Evolutionary conservation across 2,329 filamentous ascomycete genomes (phyloP), one percentile per base, ranked within the genome.

Genomic region (Leptographium galeiforme): DNA sequence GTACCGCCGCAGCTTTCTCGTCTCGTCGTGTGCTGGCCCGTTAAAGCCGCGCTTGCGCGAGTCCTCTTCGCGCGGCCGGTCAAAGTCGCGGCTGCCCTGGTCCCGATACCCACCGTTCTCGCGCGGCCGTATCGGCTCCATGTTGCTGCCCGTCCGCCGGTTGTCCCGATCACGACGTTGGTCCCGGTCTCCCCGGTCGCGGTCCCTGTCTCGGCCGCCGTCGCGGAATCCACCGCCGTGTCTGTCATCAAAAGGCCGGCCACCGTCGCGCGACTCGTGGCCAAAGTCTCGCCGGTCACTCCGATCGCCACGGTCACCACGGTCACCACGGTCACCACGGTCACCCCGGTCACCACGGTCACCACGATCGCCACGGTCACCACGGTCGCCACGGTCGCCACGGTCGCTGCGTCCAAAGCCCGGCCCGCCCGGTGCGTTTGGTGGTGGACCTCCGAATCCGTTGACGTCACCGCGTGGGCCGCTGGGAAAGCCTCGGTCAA

Each of bases 11-110:
- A 83, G 65, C 68, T 84, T 84, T 55, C 78, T 70, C 50, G 81
- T 78, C 68, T 95, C 90, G 64, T 95, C 89, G 70, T 90, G 84
- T 59, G 80, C 78, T 65, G 83, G 82, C 64, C 85, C 85, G 51
- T 94, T 89, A 68, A 86, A 89, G 51, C 82, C 76, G 65, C 84
- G 80, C 74, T 87, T 78, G 65, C 79, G 69, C 68, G 71, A 74
- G 59, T 79, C 77, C 60, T 81, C 78, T 51, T 80, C 77, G 57
- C 57, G 57, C 40, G 75, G 70, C 53, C 70, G 63, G 52, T 63
- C 62, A 16, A 61, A 58, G 45, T 57, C 55, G 1, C 55, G 48
- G 45, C 51, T 44, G 43, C 48, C 38, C 63, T 57, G 58, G 38
- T 71, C 67, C 55, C 61, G 54, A 57, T 63, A 61, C 58, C 63